Base-by-base conservation (phyloP, 208 protist genomes). In the Acanthamoeba triangularis region DNA sequence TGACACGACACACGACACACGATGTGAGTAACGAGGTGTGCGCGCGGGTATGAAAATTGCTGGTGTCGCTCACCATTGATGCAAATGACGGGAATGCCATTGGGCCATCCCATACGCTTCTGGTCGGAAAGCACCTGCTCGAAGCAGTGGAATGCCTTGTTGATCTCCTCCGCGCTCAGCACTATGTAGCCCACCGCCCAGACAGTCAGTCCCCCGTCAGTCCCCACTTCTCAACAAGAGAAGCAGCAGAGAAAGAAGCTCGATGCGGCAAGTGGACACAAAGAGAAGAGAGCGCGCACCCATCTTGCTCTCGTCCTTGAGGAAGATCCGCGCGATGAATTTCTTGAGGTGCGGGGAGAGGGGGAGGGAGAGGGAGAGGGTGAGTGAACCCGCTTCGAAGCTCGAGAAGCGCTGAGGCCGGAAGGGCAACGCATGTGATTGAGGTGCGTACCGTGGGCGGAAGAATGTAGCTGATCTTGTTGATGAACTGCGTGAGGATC, bases 71-170 rank as follows among this genome's bases (percentile, higher is more conserved):
- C 10, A 91, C 84, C 84, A 25, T 91, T 91, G 25, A 91, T 91
- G 84, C 84, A 91, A 69, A 91, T 63, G 18, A 91, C 56, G 41
- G 84, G 84, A 44, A 91, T 91, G 84, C 84, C 84, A 14, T 91
- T 91, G n/a, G 84, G 49, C 84, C 84, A 91, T 0, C 84, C 84
- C 52, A 49, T 91, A n/a, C 35, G n/a, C 37, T 91, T 91, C 13
- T 91, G 56, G 6, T 91, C 37, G 54, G 47, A 41, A n/a, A 91
- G 84, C 28, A 91, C 84, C 35, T 69, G 56, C 56, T 91, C 84
- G 59, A 91, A 91, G 35, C 84, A 91, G 59, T 69, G 47, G 35
- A 91, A 91, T 5, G 59, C 84, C 37, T 91, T 91, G 59, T 91
- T 91, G 56, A 91, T 69, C 33, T 91, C 84, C 28, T 91, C 84